phyloP scores from a whole-genome alignment of 169 alveolate species.

The Plasmodium vinckei region DNA sequence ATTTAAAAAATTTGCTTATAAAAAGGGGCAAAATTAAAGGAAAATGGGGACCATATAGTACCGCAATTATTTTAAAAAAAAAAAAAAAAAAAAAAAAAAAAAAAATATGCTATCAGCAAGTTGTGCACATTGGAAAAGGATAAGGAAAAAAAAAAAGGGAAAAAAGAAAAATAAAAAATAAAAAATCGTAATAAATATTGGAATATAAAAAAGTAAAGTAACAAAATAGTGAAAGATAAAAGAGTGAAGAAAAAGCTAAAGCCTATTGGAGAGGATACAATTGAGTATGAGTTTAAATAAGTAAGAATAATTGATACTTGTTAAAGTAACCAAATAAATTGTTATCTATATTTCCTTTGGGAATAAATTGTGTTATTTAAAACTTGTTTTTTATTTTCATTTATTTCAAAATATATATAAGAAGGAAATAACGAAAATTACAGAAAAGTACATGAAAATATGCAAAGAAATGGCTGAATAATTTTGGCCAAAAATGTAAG shows the following conservation, averaged over 20 bases:
- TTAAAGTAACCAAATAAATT: no score
- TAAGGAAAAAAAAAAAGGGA: not conserved
- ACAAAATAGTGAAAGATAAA: not conserved
- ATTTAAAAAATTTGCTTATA: no score
- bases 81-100: constrained; percentile 10
- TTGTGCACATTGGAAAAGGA: not conserved
- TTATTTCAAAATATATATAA: no score
- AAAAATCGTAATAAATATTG: not conserved
- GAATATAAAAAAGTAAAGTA: not conserved
- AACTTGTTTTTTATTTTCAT: no score
- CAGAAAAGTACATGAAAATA: no score
- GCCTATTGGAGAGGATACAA: not conserved
- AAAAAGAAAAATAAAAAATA: not conserved
- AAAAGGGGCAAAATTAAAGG: not conserved
- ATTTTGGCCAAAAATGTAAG: no score
- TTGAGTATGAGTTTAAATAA: no score
- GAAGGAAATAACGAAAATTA: no score
- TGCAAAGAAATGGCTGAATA: no score
- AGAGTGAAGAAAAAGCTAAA: not conserved
- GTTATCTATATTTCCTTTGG: no score
- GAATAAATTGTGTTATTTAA: no score
- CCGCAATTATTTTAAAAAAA: not conserved
- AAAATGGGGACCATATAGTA: not conserved
- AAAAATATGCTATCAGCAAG: not conserved
- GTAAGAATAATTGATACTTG: no score